Evolutionary conservation across 1,139 yeast species (phyloP).

Genomic region (Zygosaccharomyces pseudobailii): DNA sequence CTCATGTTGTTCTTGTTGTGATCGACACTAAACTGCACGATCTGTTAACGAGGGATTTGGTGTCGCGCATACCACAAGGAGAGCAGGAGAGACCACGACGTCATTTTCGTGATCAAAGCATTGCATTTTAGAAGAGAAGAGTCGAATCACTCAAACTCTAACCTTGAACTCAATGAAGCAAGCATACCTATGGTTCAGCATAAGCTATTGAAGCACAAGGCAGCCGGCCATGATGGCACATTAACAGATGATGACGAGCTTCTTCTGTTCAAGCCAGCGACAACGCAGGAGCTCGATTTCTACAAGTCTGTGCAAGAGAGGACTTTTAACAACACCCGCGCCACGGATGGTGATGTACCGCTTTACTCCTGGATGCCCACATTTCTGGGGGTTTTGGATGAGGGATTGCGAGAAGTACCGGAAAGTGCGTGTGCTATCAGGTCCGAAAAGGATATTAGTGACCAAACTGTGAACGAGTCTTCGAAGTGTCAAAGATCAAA

Average conservation of each 20-base stretch:
- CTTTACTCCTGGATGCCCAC: constrained; percentile 53
- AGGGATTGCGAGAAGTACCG: constrained; percentile 31
- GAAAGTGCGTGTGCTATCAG: background rate
- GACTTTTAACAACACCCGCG: constrained; percentile 15
- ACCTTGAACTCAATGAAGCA: constrained; percentile 3
- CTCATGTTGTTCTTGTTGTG: background rate
- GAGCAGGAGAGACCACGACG: background rate
- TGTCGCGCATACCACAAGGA: background rate
- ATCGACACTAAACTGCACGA: background rate
- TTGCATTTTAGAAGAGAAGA: background rate
- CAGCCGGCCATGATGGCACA: constrained; percentile 91
- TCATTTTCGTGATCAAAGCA: background rate
- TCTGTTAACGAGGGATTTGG: background rate
- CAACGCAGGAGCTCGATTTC: constrained; percentile 63
- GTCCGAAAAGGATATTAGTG: constrained; percentile 2
- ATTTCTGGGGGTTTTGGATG: constrained; percentile 41
- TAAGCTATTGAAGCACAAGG: constrained; percentile 41
- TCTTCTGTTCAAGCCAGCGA: constrained; percentile 67
- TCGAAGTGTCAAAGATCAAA: constrained; percentile 13
- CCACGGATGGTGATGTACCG: constrained; percentile 35
- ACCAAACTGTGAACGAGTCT: constrained; percentile 7
- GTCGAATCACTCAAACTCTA: background rate
- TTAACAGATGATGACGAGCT: constrained; percentile 56
- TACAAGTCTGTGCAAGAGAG: constrained; percentile 39
- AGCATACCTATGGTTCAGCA: constrained; percentile 14